These are phyloP conservation scores for Primulina eburnea DNA, from an alignment of 257 asterid genomes.

Conservation along the genomic window DNA sequence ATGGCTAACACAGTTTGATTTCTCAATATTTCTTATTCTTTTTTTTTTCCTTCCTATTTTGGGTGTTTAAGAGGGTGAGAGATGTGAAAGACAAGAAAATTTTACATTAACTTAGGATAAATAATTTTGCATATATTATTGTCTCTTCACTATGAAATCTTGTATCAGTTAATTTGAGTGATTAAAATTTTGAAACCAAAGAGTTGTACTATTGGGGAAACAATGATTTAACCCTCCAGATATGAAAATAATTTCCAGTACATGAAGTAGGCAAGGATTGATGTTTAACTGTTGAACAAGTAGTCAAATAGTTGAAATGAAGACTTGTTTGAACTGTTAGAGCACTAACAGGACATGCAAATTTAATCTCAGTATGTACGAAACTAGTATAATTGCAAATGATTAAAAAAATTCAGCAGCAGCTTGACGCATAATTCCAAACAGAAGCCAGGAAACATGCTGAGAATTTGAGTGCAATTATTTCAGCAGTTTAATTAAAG, in stretches of 20 bases:
- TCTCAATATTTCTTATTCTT: conserved; percentile 9
- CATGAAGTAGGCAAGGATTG: background rate
- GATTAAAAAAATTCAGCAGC: background rate
- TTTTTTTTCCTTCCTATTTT: background rate
- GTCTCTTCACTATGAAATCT: background rate
- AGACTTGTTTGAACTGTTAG: background rate
- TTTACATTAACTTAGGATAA: too few relatives aligned
- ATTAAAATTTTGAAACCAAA: background rate
- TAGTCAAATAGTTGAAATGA: background rate
- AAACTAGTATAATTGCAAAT: background rate
- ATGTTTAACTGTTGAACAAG: background rate
- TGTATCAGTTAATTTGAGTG: background rate
- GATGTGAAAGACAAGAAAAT: background rate
- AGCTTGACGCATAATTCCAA: background rate
- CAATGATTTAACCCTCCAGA: too few relatives aligned
- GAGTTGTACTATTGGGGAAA: background rate
- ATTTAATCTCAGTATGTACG: conserved; percentile 13
- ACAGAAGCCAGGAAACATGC: background rate
- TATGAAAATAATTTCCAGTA: conserved; percentile 14
- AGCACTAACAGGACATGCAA: conserved; percentile 8
- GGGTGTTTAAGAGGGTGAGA: background rate
- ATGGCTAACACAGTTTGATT: background rate
- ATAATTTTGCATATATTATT: background rate
- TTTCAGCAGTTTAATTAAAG: conserved; percentile 6
- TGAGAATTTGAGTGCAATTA: background rate